phyloP scores from a whole-genome alignment of 78 protist species.

The Isochrysis galbana region DNA sequence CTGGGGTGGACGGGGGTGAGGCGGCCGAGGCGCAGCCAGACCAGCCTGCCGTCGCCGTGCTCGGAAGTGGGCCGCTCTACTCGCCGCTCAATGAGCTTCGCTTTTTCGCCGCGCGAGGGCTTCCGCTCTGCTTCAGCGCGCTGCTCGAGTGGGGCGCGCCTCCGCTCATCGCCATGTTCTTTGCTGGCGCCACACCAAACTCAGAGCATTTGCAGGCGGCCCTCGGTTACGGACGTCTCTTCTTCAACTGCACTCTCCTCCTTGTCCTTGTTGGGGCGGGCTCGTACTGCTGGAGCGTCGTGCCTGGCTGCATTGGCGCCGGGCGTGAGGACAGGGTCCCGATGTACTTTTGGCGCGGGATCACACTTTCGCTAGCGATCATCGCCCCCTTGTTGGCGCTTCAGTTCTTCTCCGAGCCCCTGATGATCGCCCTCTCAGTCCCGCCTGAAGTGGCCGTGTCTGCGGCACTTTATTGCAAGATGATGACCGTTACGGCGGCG shows the following conservation, averaged over 20 bases:
- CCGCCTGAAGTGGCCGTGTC: not conserved
- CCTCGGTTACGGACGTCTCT: not conserved
- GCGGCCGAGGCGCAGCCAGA: too few relatives aligned
- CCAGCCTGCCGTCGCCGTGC: too few relatives aligned
- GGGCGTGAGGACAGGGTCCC: not conserved
- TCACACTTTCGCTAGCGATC: not conserved
- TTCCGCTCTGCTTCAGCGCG: not conserved
- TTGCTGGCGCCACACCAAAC: not conserved
- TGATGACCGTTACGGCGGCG: not conserved
- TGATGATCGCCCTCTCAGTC: not conserved
- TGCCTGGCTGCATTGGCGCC: conserved; percentile 5
- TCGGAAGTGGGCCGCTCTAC: not conserved
- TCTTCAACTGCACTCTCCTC: not conserved
- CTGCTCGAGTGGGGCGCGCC: not conserved
- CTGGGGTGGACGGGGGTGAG: too few relatives aligned
- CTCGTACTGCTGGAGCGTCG: not conserved
- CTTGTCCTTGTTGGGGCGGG: not conserved
- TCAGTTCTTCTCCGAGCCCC: not conserved
- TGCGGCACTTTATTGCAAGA: not conserved
- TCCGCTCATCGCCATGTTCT: not conserved
- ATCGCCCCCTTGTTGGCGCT: not conserved
- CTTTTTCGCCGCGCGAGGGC: not conserved
- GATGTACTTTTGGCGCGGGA: not conserved
- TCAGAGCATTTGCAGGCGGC: not conserved
- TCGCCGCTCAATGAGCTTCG: not conserved